These are phyloP conservation scores for Venturia asperata DNA, from an alignment of 2,329 filamentous ascomycete genomes.

Conservation along the genomic window DNA sequence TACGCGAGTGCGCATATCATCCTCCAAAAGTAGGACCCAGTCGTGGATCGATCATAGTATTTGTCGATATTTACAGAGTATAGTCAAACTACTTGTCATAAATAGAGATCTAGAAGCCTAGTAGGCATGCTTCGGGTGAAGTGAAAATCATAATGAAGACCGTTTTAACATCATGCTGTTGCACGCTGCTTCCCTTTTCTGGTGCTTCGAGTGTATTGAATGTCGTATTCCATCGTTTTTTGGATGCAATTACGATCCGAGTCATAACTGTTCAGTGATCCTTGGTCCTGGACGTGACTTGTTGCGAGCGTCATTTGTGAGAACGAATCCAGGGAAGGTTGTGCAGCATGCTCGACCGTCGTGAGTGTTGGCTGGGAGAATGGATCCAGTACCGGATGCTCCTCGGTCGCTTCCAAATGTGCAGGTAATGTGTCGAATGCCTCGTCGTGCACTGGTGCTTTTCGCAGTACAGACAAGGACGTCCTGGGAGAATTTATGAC, in stretches of 20 bases:
- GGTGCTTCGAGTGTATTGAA: not conserved
- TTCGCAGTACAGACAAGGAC: not conserved
- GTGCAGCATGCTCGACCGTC: not conserved
- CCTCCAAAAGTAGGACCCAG: too few species aligned
- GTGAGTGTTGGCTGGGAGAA: conserved; percentile 1
- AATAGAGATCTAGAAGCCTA: not conserved
- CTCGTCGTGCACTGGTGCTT: not conserved
- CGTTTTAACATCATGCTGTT: not conserved
- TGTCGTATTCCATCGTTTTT: conserved; percentile 7
- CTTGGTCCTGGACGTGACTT: not conserved
- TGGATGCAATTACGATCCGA: not conserved
- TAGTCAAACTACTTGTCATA: not conserved
- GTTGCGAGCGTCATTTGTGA: not conserved
- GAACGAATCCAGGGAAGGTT: not conserved
- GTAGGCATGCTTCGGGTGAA: not conserved
- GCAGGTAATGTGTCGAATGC: not conserved
- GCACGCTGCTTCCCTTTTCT: not conserved
- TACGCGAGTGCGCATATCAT: too few species aligned
- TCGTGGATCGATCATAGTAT: too few species aligned
- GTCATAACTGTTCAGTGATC: not conserved
- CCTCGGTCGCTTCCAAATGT: not conserved
- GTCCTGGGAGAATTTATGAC: not conserved
- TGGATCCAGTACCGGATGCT: conserved; percentile 4
- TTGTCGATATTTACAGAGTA: not conserved
- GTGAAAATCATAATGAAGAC: not conserved